Evolutionary conservation across 1,139 yeast species (phyloP), one percentile per base, ranked within the genome.

Genomic region (Nadsonia commutata): DNA sequence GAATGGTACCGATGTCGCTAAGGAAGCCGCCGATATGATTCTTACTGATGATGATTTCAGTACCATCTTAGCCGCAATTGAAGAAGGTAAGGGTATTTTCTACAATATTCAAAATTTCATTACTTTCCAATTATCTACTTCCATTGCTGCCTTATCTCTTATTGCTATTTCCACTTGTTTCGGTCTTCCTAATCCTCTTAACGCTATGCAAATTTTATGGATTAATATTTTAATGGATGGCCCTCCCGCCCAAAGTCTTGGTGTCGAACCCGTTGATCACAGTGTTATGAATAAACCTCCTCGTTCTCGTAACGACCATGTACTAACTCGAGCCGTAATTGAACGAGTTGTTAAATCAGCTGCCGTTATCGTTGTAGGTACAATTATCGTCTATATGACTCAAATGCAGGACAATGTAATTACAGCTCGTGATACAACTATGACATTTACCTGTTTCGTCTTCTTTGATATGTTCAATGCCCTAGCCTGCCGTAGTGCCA

Each of bases 171-270:
- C 95, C 2, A 88, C 97, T 1, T 66, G 86, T 45, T 78, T 86
- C 56, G 84, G 86, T 39, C 69, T 88, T 47, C 95, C 95, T 43
- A 88, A 86, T 54, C 98, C 98, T n/a, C 71, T 90, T 53, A 90
- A 90, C 59, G 96, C 98, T 20, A 90, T 90, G 97, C 97, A 90
- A 66, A 90, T 90, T 53, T 68, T 90, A 54, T 90, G 97, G 96
- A 90, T 90, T 59, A 88, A 90, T 59, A 90, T 90, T 47, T 71
- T 90, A 50, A 90, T 90, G 98, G 98, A 90, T 64, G 98, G 98
- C 0, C 98, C 98, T 7, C 98, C 98, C 3, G 98, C 98, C 0
- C 98, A 90, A 63, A 83, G 95, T 0, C 70, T 90, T 42, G 97
- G 98, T 44, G 97, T 90, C 27, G 98, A 90, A 64, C 94, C 96